These are phyloP conservation scores for Chalciporus chontae DNA, from an alignment of 768 basidiomycete species.

Conservation along the genomic window DNA sequence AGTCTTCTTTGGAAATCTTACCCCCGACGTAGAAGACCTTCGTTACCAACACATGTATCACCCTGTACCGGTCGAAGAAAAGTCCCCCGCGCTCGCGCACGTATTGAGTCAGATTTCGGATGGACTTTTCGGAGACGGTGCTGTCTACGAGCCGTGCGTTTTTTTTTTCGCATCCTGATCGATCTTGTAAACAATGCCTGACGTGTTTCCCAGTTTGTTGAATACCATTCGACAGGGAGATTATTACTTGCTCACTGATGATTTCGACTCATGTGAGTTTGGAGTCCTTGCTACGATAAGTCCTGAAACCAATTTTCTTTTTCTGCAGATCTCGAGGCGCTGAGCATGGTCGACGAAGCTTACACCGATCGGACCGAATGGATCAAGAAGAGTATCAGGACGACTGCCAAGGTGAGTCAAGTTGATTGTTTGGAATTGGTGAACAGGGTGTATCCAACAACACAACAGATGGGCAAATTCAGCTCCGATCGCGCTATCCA, in stretches of 20 bases:
- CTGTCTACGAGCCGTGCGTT: constrained; percentile 84
- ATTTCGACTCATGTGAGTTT: constrained; percentile 85
- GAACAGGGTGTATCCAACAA: constrained; percentile 43
- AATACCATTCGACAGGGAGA: constrained; percentile 77
- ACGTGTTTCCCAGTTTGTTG: constrained; percentile 47
- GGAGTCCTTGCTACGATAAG: background rate
- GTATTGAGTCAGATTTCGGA: constrained; percentile 74
- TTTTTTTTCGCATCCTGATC: constrained; percentile 16
- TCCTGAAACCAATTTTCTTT: background rate
- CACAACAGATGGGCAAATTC: constrained; percentile 87
- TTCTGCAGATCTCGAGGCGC: constrained; percentile 68
- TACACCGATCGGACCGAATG: constrained; percentile 83
- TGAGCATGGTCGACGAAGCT: constrained; percentile 84
- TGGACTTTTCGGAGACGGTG: constrained; percentile 77
- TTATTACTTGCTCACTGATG: constrained; percentile 82
- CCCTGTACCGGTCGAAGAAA: constrained; percentile 74
- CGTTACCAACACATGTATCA: constrained; percentile 85
- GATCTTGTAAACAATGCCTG: constrained; percentile 7
- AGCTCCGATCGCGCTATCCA: constrained; percentile 91
- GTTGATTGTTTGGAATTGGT: constrained; percentile 53
- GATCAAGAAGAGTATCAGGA: constrained; percentile 88
- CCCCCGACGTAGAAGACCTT: constrained; percentile 82
- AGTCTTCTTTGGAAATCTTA: constrained; percentile 92
- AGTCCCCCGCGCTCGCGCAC: constrained; percentile 76
- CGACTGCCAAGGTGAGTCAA: constrained; percentile 62